Percentiles rank a stretch among this genome's conserved stretches.
phyloP scores from a whole-genome alignment of 1,284 basidiomycete species.

The Thelephora terrestris region DNA sequence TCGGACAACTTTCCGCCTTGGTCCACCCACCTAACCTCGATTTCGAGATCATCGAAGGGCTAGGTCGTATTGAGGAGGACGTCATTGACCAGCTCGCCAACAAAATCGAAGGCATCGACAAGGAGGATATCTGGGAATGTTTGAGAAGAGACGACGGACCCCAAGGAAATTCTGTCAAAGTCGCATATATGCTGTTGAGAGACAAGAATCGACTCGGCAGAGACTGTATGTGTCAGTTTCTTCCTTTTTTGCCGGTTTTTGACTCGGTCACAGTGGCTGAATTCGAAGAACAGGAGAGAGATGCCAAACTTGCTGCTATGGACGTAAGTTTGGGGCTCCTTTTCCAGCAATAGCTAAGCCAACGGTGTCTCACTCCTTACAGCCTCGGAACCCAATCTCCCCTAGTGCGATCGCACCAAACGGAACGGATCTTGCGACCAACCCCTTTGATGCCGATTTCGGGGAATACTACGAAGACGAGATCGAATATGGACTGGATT shows the following conservation, averaged over 20 bases:
- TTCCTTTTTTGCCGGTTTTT: conserved; percentile 6
- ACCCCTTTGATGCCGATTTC: conserved; percentile 71
- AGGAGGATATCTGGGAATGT: conserved; percentile 81
- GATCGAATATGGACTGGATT: conserved; percentile 55
- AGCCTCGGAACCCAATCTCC: conserved; percentile 53
- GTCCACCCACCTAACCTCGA: conserved; percentile 60
- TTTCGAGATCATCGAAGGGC: conserved; percentile 69
- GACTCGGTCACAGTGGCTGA: conserved; percentile 45
- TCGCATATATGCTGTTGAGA: conserved; percentile 89
- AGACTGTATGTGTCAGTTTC: conserved; percentile 45
- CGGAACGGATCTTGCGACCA: conserved; percentile 49
- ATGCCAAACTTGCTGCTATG: conserved; percentile 68
- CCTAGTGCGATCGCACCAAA: conserved; percentile 45
- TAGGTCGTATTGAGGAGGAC: conserved; percentile 85
- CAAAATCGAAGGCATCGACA: conserved; percentile 69
- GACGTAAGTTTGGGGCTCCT: conserved; percentile 40
- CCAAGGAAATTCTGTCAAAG: conserved; percentile 91
- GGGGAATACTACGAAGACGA: conserved; percentile 49
- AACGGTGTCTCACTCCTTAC: background rate
- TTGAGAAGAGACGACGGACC: conserved; percentile 72
- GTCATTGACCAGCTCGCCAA: conserved; percentile 76
- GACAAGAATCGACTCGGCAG: conserved; percentile 85
- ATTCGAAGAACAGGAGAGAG: conserved; percentile 73
- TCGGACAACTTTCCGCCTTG: conserved; percentile 60
- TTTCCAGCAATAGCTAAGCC: background rate